Evolutionary conservation across 805 yeast species (phyloP).

Genomic region (Candida silvatica): DNA sequence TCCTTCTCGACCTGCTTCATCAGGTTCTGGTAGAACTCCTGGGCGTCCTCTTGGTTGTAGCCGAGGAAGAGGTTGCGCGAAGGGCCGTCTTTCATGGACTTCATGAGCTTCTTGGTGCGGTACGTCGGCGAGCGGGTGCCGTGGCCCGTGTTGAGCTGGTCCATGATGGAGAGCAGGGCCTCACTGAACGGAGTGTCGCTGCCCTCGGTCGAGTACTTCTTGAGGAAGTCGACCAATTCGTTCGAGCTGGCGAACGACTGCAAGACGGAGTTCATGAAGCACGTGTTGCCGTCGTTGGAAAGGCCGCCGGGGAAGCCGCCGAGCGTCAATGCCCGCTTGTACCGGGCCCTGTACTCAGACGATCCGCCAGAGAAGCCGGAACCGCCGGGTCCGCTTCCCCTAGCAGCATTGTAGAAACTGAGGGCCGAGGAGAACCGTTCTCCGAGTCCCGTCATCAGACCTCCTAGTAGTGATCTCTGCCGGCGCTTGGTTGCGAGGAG

Average conservation of each 20-base stretch:
- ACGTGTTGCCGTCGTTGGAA: slow-evolving; percentile 85
- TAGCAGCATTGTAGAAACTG: slow-evolving; percentile 10
- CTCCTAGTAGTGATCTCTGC: not conserved
- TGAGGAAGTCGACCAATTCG: slow-evolving; percentile 48
- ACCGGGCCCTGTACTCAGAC: slow-evolving; percentile 8
- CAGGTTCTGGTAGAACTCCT: slow-evolving; percentile 83
- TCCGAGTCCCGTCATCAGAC: slow-evolving; percentile 8
- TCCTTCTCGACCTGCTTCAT: slow-evolving; percentile 61
- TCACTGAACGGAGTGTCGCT: slow-evolving; percentile 33
- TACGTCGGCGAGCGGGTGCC: slow-evolving; percentile 51
- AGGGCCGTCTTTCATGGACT: slow-evolving; percentile 70
- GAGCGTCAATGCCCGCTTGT: slow-evolving; percentile 34
- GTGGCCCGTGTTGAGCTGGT: slow-evolving; percentile 45
- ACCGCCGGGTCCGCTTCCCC: slow-evolving; percentile 8
- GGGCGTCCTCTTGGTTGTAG: slow-evolving; percentile 94
- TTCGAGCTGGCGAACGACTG: slow-evolving; percentile 75
- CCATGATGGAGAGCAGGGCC: slow-evolving; percentile 42
- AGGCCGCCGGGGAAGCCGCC: slow-evolving; percentile 84
- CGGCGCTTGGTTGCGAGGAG: slow-evolving; percentile 1
- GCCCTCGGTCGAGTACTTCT: slow-evolving; percentile 27
- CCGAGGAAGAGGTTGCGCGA: slow-evolving; percentile 71
- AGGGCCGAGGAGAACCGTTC: slow-evolving; percentile 6
- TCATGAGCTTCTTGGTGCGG: slow-evolving; percentile 50
- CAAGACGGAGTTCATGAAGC: slow-evolving; percentile 87
- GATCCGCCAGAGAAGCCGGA: slow-evolving; percentile 9